Evolutionary conservation across 2,329 filamentous ascomycete genomes (phyloP).

Genomic region (Calonectria pseudoreteaudii): DNA sequence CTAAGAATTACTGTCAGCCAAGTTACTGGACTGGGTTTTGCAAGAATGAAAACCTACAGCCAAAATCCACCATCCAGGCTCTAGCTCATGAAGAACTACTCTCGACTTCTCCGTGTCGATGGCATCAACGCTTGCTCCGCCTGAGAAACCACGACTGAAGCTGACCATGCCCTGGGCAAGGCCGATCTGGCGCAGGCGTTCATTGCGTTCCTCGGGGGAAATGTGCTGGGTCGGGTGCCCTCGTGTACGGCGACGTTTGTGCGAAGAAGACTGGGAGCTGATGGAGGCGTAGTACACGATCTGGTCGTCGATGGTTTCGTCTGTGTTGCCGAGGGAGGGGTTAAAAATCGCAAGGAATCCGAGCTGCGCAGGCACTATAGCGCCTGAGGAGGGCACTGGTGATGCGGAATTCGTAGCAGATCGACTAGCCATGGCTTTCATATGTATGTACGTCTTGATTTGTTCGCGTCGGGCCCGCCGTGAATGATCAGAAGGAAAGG

Average conservation of each 20-base stretch:
- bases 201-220: constrained; percentile 79
- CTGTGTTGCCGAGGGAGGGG: constrained; percentile 76
- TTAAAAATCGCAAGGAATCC: constrained; percentile 97
- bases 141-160: constrained; percentile 90
- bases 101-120: constrained; percentile 93
- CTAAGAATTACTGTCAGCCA: constrained; percentile 36
- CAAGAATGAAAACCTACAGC: constrained; percentile 69
- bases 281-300: constrained; percentile 92
- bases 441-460: not conserved
- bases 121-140: constrained; percentile 79
- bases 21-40: too few relatives aligned
- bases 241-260: constrained; percentile 56
- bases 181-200: constrained; percentile 91
- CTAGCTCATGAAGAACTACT: constrained; percentile 87
- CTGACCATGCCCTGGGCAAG: constrained; percentile 96
- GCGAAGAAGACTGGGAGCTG: constrained; percentile 54
- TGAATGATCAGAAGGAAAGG: not conserved
- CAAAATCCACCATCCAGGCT: constrained; percentile 94
- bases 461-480: not conserved
- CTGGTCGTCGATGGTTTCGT: constrained; percentile 76
- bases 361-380: constrained; percentile 77
- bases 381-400: constrained; percentile 32
- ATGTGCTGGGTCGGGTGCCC: constrained; percentile 57
- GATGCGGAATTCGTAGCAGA: constrained; percentile 23
- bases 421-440: constrained; percentile 32